Base-by-base conservation (phyloP, 1,139 yeast species). In the Yamadazyma triangularis region DNA sequence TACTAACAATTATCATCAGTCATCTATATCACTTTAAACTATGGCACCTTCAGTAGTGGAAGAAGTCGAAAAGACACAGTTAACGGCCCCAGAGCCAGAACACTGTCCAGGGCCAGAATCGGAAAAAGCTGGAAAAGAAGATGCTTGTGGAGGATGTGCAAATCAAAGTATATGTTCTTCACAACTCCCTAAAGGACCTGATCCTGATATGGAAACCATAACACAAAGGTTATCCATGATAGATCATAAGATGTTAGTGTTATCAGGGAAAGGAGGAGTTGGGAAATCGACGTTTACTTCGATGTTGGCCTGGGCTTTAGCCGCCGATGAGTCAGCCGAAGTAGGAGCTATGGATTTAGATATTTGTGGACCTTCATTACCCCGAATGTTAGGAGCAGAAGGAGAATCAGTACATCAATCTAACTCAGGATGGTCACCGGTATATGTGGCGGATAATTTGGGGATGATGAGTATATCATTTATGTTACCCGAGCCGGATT, bases 91-190 rank as follows among this genome's bases (percentile, higher is more conserved):
- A 10, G 85, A 83, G 48, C 96, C 96, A 2, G 96, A 88, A 50
- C 97, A 91, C 58, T 91, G 99, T 64, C 98, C 98, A 0, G 99
- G 98, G 0, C 95, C 97, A 1, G 96, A 89, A 51, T 84, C 95
- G 2, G 96, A 87, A 43, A 61, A 64, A 33, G 98, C 99, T 2
- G 99, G 99, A 7, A 77, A 81, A 49, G 91, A 87, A 2, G 95
- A 86, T 50, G 95, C 97, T 10, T 93, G 99, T 55, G 70, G 65
- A 11, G 96, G 96, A 11, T 93, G 99, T 62, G 94, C 97, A 12
- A 91, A 93, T 57, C 89, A 91, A 58, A 77, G 72, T 31, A 84
- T 89, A 4, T 93, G 99, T 59, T 80, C 89, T 30, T 75, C 93
- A 4, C 66, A 62, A 38, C 61, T 84, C 10, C 96, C 96, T 3